Base-by-base conservation (phyloP, 2,329 filamentous ascomycete species). In the Pseudomassariella vexata region DNA sequence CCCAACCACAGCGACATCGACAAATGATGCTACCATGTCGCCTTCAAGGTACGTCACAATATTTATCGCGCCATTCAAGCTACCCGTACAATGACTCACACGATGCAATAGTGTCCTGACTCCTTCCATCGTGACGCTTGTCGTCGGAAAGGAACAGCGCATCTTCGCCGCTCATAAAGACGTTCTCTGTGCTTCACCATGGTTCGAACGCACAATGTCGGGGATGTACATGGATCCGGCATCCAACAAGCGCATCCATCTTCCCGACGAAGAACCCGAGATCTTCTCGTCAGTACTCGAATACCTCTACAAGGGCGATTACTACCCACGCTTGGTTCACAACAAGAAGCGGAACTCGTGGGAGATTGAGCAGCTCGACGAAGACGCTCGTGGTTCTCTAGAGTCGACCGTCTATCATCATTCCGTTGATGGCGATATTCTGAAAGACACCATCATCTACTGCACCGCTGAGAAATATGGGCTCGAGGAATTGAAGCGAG, bases 111-210 rank as follows among this genome's bases (percentile, higher is more conserved):
- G 76, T 38, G 72, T 61, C 35, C 53, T 78, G 36, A 73, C 71
- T 17, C 82, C 81, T 3, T 66, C 82, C 26, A 85, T 92, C 53
- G 74, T 94, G 45, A 94, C 85, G 8, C 73, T 94, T 40, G 76
- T 84, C 47, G 76, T 94, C 47, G 86, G 86, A n/a, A 72, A 72
- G 5, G 82, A 89, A 45, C 81, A 88, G 56, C 79, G 89, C 15
- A 81, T 95, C 46, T 95, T 95, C 53, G 89, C 89, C 22, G 87
- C 87, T 6, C 89, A 95, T 57, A 85, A 94, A 65, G 83, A 92
- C 45, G 75, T 94, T 39, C 78, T 95, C 38, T 75, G 71, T 54
- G 66, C 73, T 34, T 92, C 86, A 9, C 79, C 86, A 6, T 94
- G 82, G 71, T 94, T 95, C 62, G 68, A 77, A 39, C 63, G 74